phyloP scores from a whole-genome alignment of 371 early-diverging fungal genomes.

The Umbelopsis sp. region DNA sequence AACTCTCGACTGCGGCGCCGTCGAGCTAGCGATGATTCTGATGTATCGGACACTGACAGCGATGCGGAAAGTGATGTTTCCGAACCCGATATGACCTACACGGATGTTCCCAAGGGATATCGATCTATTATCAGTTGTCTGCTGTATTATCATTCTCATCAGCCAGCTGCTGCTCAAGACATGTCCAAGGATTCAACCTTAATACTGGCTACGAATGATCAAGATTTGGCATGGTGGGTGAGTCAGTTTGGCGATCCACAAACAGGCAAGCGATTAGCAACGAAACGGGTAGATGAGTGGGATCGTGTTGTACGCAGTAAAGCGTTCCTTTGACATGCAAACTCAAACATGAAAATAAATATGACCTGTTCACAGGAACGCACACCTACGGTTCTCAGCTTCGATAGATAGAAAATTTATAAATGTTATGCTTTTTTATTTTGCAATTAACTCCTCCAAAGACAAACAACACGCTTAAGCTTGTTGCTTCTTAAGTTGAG shows the following conservation, averaged over 20 bases:
- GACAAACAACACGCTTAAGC: conserved; percentile 37
- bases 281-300: conserved; percentile 51
- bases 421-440: conserved; percentile 20
- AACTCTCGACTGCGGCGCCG: conserved; percentile 4
- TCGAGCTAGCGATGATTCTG: conserved; percentile 18
- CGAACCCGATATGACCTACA: conserved; percentile 28
- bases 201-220: conserved; percentile 52
- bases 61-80: conserved; percentile 22
- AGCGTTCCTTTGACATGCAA: conserved; percentile 31
- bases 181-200: conserved; percentile 23
- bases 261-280: conserved; percentile 36
- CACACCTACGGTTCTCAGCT: conserved; percentile 11
- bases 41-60: conserved; percentile 15
- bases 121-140: conserved; percentile 48
- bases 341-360: neutral
- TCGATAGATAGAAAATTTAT: neutral
- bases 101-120: conserved; percentile 42
- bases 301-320: conserved; percentile 40
- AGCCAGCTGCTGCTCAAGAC: conserved; percentile 3
- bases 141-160: conserved; percentile 41
- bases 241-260: conserved; percentile 47
- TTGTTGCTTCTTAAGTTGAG: conserved; percentile 50
- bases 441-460: conserved; percentile 13
- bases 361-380: neutral
- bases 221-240: conserved; percentile 52